Conservation (phyloP, 1,284 basidiomycete species). For the Malassezia sympodialis region DNA sequence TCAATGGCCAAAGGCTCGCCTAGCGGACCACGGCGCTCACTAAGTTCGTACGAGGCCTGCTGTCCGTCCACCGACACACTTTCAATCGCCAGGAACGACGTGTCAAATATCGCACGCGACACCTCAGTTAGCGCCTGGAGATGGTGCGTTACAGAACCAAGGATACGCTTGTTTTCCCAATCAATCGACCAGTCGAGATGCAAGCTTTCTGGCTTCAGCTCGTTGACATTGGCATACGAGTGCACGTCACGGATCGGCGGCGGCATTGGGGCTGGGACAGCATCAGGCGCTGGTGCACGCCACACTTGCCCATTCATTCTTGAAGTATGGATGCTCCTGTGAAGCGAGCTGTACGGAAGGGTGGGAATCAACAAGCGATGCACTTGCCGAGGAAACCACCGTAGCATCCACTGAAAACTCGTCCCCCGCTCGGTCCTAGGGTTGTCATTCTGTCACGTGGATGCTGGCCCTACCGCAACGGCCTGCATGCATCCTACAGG, state of each 20-base stretch:
- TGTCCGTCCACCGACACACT: slow-evolving; percentile 56
- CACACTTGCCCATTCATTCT: slow-evolving; percentile 19
- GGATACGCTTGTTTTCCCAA: slow-evolving; percentile 60
- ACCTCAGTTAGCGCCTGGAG: slow-evolving; percentile 51
- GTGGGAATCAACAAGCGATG: neutral
- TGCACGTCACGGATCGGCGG: slow-evolving; percentile 31
- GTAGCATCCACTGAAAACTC: neutral
- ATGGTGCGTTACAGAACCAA: slow-evolving; percentile 64
- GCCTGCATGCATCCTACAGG: neutral
- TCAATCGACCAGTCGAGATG: slow-evolving; percentile 72
- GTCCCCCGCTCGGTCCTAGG: neutral
- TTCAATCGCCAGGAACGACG: slow-evolving; percentile 61
- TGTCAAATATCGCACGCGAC: slow-evolving; percentile 66
- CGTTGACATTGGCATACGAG: slow-evolving; percentile 34
- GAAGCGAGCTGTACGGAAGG: neutral
- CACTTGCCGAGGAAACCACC: neutral
- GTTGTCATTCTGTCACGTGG: neutral
- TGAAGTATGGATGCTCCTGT: neutral
- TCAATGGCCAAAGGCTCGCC: slow-evolving; percentile 49
- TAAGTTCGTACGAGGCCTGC: slow-evolving; percentile 51
- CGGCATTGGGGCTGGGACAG: slow-evolving; percentile 28
- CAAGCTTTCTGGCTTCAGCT: slow-evolving; percentile 31
- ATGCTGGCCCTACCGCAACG: neutral
- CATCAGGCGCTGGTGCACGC: slow-evolving; percentile 34
- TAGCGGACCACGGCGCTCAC: slow-evolving; percentile 47